Base-by-base conservation (phyloP, 495 filamentous ascomycete species). In the Penicillium odoratum region DNA sequence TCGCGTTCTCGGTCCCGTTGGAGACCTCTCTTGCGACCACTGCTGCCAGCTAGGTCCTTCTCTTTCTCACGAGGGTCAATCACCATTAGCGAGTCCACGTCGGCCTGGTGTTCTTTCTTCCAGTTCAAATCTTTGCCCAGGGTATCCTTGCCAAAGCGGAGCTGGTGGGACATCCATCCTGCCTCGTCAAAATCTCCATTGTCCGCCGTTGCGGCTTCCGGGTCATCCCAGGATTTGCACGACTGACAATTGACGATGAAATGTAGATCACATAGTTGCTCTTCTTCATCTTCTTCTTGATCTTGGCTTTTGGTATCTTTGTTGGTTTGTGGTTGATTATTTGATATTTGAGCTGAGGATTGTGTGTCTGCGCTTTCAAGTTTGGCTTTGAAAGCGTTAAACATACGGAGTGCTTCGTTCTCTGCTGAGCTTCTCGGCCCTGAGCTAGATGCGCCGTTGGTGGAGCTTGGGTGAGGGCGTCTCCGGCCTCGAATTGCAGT, bases 171-270 rank as follows among this genome's bases (percentile, higher is more conserved):
- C 69, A 88, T 78, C 88, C 87, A 89, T 34, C 68, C 68, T 51
- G 80, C 78, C 31, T 90, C 87, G 54, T 89, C 85, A 10, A 89
- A 81, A 11, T 83, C 80, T 5, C 71, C 72, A 6, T 80, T 82
- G 11, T 53, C 57, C 11, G 28, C 44, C 13, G 45, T 58, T 1
- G 68, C 67, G 3, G 58, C 58, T 0, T 70, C 57, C 18, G 72
- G 64, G 7, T 55, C 38, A 44, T 79, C 65, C 90, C 93, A 97
- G 1, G 85, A 79, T 49, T 83, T 79, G 72, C 94, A 99, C 36
- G 90, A 96, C 58, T 95, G 89, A 70, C 94, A 99, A 60, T 92
- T 87, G 7, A 87, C 87, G 62, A 98, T 93, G 75, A 97, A 97
- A 64, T 97, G 92, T 5, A 97, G 78, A 67, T 97, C 91, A 66